Percentiles rank a stretch among this genome's conserved stretches.
Evolutionary conservation across 208 protist genomes (phyloP).

Genomic region (Trypanosomatidae sp.): DNA sequence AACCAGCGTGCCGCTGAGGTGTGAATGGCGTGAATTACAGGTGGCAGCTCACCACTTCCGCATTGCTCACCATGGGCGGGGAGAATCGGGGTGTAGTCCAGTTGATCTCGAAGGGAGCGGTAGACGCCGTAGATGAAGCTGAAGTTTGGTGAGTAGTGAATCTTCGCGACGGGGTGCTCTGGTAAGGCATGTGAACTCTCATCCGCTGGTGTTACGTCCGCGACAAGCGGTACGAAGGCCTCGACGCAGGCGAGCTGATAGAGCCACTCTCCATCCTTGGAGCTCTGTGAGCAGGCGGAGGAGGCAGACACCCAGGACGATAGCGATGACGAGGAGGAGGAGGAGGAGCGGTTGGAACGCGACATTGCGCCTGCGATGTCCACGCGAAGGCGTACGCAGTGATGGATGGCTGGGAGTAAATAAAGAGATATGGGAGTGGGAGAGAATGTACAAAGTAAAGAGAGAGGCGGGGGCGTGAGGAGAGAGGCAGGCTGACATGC

Average conservation of each 20-base stretch:
- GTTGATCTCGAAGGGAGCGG: slow-evolving; percentile 33
- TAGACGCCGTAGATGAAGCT: slow-evolving; percentile 59
- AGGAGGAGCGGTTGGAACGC: not conserved
- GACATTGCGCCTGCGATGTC: not conserved
- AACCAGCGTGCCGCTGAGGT: slow-evolving; percentile 56
- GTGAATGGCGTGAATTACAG: slow-evolving; percentile 16
- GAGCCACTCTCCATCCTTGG: slow-evolving; percentile 23
- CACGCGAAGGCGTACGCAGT: not conserved
- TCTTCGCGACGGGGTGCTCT: slow-evolving; percentile 41
- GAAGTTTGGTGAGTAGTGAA: slow-evolving; percentile 52
- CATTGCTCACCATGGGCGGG: not conserved
- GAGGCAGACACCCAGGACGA: not conserved
- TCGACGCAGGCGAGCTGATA: slow-evolving; percentile 42
- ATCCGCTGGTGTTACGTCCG: slow-evolving; percentile 30
- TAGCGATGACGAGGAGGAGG: not conserved
- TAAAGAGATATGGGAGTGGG: not conserved
- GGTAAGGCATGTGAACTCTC: slow-evolving; percentile 25
- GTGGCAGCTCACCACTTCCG: not conserved
- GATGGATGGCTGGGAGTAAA: not conserved
- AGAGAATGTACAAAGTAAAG: not conserved
- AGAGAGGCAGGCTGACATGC: not conserved
- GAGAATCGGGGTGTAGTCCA: slow-evolving; percentile 6
- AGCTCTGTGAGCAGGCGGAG: not conserved
- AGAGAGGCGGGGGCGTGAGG: not conserved
- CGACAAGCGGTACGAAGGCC: slow-evolving; percentile 30